Evolutionary conservation across 2,329 filamentous ascomycete genomes (phyloP).

Genomic region (Diaporthe vaccinii): DNA sequence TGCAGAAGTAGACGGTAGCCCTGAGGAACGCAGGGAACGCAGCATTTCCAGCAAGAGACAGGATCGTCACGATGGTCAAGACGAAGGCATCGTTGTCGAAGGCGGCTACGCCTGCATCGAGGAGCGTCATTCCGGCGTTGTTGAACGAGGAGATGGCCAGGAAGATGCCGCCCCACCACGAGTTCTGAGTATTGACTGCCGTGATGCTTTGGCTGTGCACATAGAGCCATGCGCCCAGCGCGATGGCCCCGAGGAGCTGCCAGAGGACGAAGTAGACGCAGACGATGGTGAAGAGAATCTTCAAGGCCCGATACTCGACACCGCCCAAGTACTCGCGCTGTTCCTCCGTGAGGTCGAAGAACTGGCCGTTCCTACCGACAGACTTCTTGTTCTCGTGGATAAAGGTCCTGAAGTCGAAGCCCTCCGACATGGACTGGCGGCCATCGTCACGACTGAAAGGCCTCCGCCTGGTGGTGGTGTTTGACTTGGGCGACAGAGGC

Average conservation of each 20-base stretch:
- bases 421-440: conserved; percentile 41
- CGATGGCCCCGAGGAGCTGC: conserved; percentile 71
- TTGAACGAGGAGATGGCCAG: conserved; percentile 69
- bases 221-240: conserved; percentile 62
- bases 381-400: conserved; percentile 50
- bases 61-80: conserved; percentile 47
- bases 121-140: conserved; percentile 69
- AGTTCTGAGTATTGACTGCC: conserved; percentile 54
- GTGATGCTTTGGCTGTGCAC: conserved; percentile 11
- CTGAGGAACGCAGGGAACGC: conserved; percentile 66
- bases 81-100: conserved; percentile 58
- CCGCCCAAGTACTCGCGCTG: conserved; percentile 72
- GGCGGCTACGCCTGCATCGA: conserved; percentile 65
- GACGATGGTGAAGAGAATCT: conserved; percentile 70
- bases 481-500: conserved; percentile 20
- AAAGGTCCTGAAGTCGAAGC: conserved; percentile 48
- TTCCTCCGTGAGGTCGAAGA: conserved; percentile 64
- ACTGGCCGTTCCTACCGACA: conserved; percentile 66
- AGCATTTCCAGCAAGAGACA: conserved; percentile 63
- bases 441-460: conserved; percentile 25
- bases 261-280: conserved; percentile 71
- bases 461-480: conserved; percentile 26
- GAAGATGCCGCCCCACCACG: conserved; percentile 70
- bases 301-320: conserved; percentile 74
- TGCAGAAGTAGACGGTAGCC: conserved; percentile 36